A percentile compares a stretch with the other conserved stretches of the same genome.
These are phyloP conservation scores for Leonotis leonurus DNA, from an alignment of 257 asterid genomes.

Conservation along the genomic window DNA sequence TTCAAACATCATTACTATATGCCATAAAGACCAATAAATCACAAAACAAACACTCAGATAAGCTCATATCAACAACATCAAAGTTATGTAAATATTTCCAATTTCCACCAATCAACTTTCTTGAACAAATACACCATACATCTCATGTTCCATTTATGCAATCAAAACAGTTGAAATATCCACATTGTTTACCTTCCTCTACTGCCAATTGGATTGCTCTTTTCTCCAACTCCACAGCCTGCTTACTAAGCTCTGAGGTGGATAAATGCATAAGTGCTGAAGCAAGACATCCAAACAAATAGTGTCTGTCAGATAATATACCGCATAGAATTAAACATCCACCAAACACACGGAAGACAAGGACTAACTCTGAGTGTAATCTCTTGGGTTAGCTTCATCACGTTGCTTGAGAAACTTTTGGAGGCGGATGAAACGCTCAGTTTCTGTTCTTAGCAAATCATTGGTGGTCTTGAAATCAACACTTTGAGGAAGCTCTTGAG, in stretches of 20 bases:
- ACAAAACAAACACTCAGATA: neutral
- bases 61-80: neutral
- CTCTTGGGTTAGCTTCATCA: conserved; percentile 51
- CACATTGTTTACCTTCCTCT: conserved; percentile 57
- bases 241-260: conserved; percentile 67
- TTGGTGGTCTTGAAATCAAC: conserved; percentile 29
- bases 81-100: neutral
- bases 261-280: conserved; percentile 57
- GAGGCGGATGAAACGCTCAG: conserved; percentile 57
- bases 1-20: neutral
- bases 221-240: conserved; percentile 72
- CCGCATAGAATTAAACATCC: conserved; percentile 9
- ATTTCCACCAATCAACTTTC: neutral
- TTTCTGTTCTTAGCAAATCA: conserved; percentile 55
- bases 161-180: neutral
- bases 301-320: neutral
- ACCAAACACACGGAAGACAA: conserved; percentile 15
- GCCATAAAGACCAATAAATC: neutral
- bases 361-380: conserved; percentile 59
- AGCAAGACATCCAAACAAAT: conserved; percentile 24
- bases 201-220: conserved; percentile 55
- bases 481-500: conserved; percentile 36
- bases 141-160: conserved; percentile 12
- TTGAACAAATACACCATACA: neutral
- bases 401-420: conserved; percentile 73